These are phyloP conservation scores for Serendipita vermifera DNA, from an alignment of 768 basidiomycete species.

Conservation along the genomic window DNA sequence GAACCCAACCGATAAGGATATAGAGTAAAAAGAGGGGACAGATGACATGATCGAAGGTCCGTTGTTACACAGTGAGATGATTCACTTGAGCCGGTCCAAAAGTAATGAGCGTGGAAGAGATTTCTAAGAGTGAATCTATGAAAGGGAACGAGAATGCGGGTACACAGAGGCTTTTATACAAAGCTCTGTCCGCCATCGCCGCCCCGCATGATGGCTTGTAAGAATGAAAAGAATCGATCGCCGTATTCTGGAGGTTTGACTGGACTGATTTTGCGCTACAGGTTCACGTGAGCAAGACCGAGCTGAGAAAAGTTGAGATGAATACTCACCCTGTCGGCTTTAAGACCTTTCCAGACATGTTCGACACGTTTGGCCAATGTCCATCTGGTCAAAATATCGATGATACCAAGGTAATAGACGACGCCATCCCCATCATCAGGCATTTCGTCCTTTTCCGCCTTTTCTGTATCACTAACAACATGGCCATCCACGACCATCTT, in stretches of 20 bases:
- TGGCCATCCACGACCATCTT: not conserved
- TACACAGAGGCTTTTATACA: not conserved
- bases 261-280: conserved; percentile 86
- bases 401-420: conserved; percentile 90
- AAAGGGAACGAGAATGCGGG: too few relatives aligned
- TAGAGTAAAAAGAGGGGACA: too few relatives aligned
- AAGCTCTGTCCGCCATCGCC: conserved; percentile 51
- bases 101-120: too few relatives aligned
- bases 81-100: too few relatives aligned
- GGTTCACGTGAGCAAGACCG: conserved; percentile 12
- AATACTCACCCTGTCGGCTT: conserved; percentile 66
- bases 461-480: not conserved
- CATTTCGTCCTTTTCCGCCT: not conserved
- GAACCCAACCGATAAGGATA: too few relatives aligned
- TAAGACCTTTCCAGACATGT: conserved; percentile 84
- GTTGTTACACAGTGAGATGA: too few relatives aligned
- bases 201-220: conserved; percentile 75
- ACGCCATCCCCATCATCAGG: conserved; percentile 5
- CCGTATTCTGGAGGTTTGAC: conserved; percentile 81
- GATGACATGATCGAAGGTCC: too few relatives aligned
- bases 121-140: too few relatives aligned
- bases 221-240: conserved; percentile 75
- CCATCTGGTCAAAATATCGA: conserved; percentile 94
- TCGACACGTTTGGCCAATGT: conserved; percentile 63
- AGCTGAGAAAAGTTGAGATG: conserved; percentile 6